Evolutionary conservation across 768 basidiomycete species (phyloP).

Genomic region (Coprinopsis sp.): DNA sequence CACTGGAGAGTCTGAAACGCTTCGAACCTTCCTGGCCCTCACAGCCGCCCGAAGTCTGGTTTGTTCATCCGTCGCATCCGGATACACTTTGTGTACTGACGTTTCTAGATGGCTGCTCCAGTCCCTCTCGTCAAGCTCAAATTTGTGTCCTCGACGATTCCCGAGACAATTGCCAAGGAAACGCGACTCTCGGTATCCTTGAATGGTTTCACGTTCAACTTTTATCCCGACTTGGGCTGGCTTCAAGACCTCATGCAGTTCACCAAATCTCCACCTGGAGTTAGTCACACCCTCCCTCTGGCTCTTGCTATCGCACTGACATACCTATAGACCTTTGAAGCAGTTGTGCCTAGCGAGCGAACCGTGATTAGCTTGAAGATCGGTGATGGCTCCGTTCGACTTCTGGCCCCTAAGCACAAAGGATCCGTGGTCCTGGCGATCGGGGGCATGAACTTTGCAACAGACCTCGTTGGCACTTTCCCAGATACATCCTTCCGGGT

Average conservation of each 20-base stretch:
- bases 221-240: slow-evolving; percentile 62
- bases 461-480: slow-evolving; percentile 67
- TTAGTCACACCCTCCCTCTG: slow-evolving; percentile 34
- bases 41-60: slow-evolving; percentile 60
- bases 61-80: slow-evolving; percentile 18
- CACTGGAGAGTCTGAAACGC: slow-evolving; percentile 28
- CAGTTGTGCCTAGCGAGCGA: slow-evolving; percentile 85
- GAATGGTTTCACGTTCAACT: slow-evolving; percentile 57
- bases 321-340: slow-evolving; percentile 69
- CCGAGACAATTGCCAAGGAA: slow-evolving; percentile 69
- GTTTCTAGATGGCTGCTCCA: slow-evolving; percentile 37
- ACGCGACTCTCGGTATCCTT: slow-evolving; percentile 64
- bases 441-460: slow-evolving; percentile 63
- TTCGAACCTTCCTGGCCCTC: slow-evolving; percentile 44
- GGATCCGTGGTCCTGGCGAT: slow-evolving; percentile 68
- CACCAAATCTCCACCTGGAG: slow-evolving; percentile 82
- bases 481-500: slow-evolving; percentile 50
- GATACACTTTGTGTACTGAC: neutral
- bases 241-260: slow-evolving; percentile 57
- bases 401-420: slow-evolving; percentile 50
- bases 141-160: slow-evolving; percentile 60
- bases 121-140: slow-evolving; percentile 55
- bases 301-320: neutral
- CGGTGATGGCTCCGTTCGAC: slow-evolving; percentile 60
- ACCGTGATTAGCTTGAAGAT: slow-evolving; percentile 67